phyloP scores from a whole-genome alignment of 139 green algal genomes.

The Picochlorum sp. region DNA sequence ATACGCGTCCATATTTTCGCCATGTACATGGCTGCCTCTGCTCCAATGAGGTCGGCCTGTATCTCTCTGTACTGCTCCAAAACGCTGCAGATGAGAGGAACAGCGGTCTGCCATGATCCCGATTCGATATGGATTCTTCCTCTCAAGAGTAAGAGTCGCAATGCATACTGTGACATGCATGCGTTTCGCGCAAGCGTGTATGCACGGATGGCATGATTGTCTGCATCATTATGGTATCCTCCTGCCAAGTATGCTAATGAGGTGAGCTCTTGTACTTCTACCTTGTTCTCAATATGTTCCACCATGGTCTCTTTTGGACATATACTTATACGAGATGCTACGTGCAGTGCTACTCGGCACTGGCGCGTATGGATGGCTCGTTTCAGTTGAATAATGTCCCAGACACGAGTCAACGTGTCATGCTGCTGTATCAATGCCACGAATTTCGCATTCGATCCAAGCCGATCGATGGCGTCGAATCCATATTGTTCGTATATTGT shows the following conservation, averaged over 20 bases:
- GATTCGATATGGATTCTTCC: constrained; percentile 31
- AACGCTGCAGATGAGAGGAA: constrained; percentile 38
- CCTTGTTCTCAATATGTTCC: neutral
- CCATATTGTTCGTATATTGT: too few species aligned
- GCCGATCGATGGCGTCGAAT: neutral
- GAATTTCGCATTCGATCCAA: too few species aligned
- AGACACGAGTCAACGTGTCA: too few species aligned
- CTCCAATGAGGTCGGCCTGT: constrained; percentile 35
- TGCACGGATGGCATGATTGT: constrained; percentile 4
- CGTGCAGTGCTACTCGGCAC: neutral
- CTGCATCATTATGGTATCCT: constrained; percentile 15
- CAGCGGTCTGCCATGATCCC: constrained; percentile 23
- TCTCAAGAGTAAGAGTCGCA: constrained; percentile 43
- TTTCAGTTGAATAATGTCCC: neutral
- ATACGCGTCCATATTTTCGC: constrained; percentile 19
- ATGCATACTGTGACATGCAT: constrained; percentile 19
- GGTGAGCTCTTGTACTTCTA: constrained; percentile 21
- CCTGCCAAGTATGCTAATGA: neutral
- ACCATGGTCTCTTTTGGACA: neutral
- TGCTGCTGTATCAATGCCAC: too few species aligned
- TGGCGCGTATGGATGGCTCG: neutral
- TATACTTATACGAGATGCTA: neutral
- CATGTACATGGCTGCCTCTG: constrained; percentile 32
- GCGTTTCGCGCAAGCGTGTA: constrained; percentile 16
- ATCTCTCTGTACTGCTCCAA: constrained; percentile 18